Evolutionary conservation across 495 filamentous ascomycete species (phyloP), one percentile per base, ranked within the genome.

Genomic region (Haplographium delicatum): DNA sequence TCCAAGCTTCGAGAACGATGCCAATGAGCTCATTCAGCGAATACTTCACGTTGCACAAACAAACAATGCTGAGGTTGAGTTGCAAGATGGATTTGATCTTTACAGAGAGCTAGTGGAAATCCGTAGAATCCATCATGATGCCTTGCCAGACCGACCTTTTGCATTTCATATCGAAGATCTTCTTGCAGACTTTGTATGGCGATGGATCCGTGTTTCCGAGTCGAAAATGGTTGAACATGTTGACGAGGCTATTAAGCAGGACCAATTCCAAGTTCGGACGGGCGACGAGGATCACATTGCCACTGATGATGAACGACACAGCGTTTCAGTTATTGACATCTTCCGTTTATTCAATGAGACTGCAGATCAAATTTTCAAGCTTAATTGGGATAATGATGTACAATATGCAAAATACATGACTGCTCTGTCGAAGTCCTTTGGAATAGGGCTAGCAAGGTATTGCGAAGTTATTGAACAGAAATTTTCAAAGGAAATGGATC

Each of bases 341-440:
- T 97, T 96, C 65, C 82, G 86, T 50, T 84, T 90, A 2, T 96
- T 96, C 72, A 91, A 91, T 54, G 83, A 96, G 68, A 85, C 84
- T 3, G 77, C 91, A 30, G 88, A 96, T 58, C 86, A 91, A 53
- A 76, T 99, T 42, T 81, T 87, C 20, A 70, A 87, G 50, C 75
- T 99, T 18, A 80, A 89, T 23, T 99, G 94, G 93, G 85, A 89
- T 51, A 85, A 96, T 64, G 88, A 96, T 55, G 73, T 94, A 15
- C 90, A 96, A 51, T 85, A 95, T 57, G 93, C 94, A 18, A 88
- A 89, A 56, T 97, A 97, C 68, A 96, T 96, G 91, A 99, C 94
- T 11, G 79, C 88, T n/a, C 62, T 97, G 15, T 83, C 91, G 11
- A 96, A 93, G 60, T 82, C 84, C 0, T 88, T 97, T 46, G 85